phyloP scores from a whole-genome alignment of 2,329 filamentous ascomycete species.

The Dendrostoma leiphaemia region DNA sequence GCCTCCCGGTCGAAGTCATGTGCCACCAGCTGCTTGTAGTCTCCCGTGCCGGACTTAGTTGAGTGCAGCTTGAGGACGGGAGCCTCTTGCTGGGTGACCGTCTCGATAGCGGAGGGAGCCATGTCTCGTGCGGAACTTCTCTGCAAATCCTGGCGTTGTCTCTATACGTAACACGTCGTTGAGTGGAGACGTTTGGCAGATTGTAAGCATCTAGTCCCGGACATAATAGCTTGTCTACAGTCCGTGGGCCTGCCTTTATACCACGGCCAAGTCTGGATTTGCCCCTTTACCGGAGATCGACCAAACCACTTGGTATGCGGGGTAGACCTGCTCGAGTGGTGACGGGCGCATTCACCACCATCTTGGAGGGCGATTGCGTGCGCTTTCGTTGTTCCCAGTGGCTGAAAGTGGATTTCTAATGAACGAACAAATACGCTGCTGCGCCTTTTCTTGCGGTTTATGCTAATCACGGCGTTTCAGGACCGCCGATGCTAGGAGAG shows the following conservation, averaged over 20 bases:
- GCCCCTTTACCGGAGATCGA: neutral
- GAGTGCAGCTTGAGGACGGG: slow-evolving; percentile 35
- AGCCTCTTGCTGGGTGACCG: slow-evolving; percentile 24
- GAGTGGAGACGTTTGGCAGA: too few relatives aligned
- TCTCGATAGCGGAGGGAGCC: slow-evolving; percentile 34
- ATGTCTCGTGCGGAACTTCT: too few relatives aligned
- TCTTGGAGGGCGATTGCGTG: slow-evolving; percentile 16
- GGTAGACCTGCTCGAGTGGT: neutral
- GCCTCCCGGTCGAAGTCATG: slow-evolving; percentile 16
- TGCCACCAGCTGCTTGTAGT: slow-evolving; percentile 24
- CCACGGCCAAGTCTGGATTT: neutral
- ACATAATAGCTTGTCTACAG: neutral
- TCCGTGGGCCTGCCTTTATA: slow-evolving; percentile 7
- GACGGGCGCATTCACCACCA: slow-evolving; percentile 11
- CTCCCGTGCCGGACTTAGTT: slow-evolving; percentile 31
- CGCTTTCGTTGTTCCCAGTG: slow-evolving; percentile 12
- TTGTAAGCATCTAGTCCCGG: too few relatives aligned
- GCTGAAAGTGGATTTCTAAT: slow-evolving; percentile 10
- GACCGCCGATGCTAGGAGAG: neutral
- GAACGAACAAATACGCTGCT: too few relatives aligned
- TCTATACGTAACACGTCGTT: neutral
- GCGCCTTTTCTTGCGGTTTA: neutral
- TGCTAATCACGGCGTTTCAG: neutral
- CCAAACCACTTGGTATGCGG: slow-evolving; percentile 11
- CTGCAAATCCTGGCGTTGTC: neutral